A percentile compares a stretch with the other conserved stretches of the same genome.
These are phyloP conservation scores for Pelargonium fulgidum DNA, from an alignment of 441 rosid species.

Conservation along the genomic window DNA sequence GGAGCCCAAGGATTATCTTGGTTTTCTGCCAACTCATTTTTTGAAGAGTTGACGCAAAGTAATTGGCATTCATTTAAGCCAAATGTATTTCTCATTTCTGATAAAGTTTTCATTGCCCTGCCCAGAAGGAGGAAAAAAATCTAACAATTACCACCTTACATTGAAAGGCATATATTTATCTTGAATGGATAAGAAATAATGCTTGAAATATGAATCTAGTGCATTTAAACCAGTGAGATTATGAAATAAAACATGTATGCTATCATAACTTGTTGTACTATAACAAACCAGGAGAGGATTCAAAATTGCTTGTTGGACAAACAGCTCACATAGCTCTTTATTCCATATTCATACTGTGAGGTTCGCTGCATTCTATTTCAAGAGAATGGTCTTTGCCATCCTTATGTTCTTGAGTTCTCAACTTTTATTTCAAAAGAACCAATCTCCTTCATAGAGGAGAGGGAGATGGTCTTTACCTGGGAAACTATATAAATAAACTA, in stretches of 20 bases:
- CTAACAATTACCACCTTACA: constrained; percentile 13
- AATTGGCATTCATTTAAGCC: constrained; percentile 72
- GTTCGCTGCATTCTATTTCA: background rate
- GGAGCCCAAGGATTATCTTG: constrained; percentile 67
- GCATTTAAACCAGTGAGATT: constrained; percentile 3
- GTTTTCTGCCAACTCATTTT: constrained; percentile 57
- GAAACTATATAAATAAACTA: background rate
- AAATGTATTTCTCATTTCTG: constrained; percentile 88
- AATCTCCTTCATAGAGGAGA: background rate
- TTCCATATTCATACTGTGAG: background rate
- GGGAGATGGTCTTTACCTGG: no score
- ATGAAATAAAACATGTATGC: background rate
- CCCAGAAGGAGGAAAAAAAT: constrained; percentile 22
- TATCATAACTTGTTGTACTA: background rate
- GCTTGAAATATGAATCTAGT: background rate
- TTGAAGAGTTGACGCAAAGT: constrained; percentile 89
- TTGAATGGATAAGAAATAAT: background rate
- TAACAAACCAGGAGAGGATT: background rate
- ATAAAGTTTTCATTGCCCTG: constrained; percentile 74
- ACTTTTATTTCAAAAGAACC: background rate
- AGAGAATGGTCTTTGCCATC: background rate
- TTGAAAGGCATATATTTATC: constrained; percentile 4
- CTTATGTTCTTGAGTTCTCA: background rate
- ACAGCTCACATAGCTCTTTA: background rate
- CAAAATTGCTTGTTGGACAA: background rate